These are phyloP conservation scores for Phytophthora kernoviae DNA, from an alignment of 352 stramenopile genomes.

Conservation along the genomic window DNA sequence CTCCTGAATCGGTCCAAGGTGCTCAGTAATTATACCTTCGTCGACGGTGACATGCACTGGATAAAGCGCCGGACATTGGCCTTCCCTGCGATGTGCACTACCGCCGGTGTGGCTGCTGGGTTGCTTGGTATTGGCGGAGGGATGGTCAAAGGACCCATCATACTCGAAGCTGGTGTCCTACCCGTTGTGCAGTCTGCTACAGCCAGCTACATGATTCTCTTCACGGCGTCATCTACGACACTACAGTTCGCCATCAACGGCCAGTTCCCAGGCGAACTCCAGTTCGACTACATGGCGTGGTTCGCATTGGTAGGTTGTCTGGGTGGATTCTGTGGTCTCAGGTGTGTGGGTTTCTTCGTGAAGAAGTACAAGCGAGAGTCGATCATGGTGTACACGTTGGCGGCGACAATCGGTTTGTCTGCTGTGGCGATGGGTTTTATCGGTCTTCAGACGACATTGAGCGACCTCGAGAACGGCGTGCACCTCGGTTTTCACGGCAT, in stretches of 20 bases:
- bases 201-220: conserved; percentile 89
- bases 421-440: conserved; percentile 68
- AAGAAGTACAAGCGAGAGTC: conserved; percentile 88
- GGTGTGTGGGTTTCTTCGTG: conserved; percentile 87
- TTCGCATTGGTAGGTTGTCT: conserved; percentile 92
- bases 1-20: conserved; percentile 67
- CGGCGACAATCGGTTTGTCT: conserved; percentile 69
- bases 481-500: conserved; percentile 67
- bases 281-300: conserved; percentile 91
- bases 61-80: conserved; percentile 80
- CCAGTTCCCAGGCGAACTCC: conserved; percentile 67
- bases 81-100: conserved; percentile 91
- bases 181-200: conserved; percentile 88
- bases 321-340: conserved; percentile 67
- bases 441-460: conserved; percentile 47
- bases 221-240: conserved; percentile 93
- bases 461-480: conserved; percentile 55
- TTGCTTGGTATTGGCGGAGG: conserved; percentile 95
- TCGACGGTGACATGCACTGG: conserved; percentile 95
- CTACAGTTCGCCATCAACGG: conserved; percentile 80
- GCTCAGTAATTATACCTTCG: conserved; percentile 64
- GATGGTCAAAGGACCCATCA: conserved; percentile 96
- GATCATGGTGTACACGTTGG: conserved; percentile 77
- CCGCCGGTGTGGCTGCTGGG: conserved; percentile 93
- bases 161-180: conserved; percentile 97